phyloP scores from a whole-genome alignment of 176 grass and related monocot genomes.

The Luzula sylvatica region DNA sequence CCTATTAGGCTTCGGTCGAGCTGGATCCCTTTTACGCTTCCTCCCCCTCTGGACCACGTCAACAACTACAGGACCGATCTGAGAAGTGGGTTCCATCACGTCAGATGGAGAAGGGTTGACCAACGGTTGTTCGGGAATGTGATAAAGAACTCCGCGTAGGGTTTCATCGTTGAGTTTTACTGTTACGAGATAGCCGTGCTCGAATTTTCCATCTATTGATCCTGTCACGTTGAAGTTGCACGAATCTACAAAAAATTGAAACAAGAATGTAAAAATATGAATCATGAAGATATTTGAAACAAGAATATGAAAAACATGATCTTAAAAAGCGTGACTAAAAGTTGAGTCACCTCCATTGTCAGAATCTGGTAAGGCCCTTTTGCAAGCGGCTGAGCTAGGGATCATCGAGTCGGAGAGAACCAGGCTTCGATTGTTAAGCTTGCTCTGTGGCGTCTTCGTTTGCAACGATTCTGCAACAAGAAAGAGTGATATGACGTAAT shows the following conservation, averaged over 20 bases:
- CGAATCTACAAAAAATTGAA: slow-evolving; percentile 12
- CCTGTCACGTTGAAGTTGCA: slow-evolving; percentile 35
- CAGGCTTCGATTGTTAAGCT: background rate
- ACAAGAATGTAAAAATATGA: background rate
- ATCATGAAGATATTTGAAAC: background rate
- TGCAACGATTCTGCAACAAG: slow-evolving; percentile 23
- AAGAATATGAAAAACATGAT: background rate
- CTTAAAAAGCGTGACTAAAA: background rate
- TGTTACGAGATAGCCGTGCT: slow-evolving; percentile 41
- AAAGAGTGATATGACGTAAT: background rate
- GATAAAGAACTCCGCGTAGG: slow-evolving; percentile 38
- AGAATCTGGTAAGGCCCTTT: slow-evolving; percentile 18
- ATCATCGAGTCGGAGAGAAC: slow-evolving; percentile 7
- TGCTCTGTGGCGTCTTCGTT: slow-evolving; percentile 35
- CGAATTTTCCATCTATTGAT: slow-evolving; percentile 45
- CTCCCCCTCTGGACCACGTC: background rate
- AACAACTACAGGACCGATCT: background rate
- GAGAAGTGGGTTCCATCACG: background rate
- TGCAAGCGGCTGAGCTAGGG: slow-evolving; percentile 5
- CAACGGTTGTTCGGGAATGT: slow-evolving; percentile 13
- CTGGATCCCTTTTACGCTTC: slow-evolving; percentile 29
- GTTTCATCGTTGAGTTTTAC: slow-evolving; percentile 39
- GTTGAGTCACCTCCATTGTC: slow-evolving; percentile 16
- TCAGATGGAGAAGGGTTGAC: background rate
- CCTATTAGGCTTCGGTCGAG: slow-evolving; percentile 35